Evolutionary conservation across 257 asterid species (phyloP), one percentile per base, ranked within the genome.

Genomic region (Lantana camara): DNA sequence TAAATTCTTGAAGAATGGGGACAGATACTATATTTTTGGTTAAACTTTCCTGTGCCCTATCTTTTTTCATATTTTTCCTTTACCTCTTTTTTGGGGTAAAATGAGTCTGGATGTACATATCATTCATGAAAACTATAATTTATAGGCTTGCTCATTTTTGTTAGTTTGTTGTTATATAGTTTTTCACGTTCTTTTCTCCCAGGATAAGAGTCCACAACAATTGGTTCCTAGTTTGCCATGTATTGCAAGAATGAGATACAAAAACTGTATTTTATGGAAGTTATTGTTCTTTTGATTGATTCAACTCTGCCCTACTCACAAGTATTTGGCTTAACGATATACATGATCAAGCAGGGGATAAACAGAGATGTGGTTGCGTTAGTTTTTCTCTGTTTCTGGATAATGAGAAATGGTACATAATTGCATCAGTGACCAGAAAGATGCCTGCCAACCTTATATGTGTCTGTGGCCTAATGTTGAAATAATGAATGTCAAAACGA

Each of bases 31-130:
- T 53, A 45, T 72, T 70, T 52, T 64, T 20, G 10, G 65, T 60
- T 60, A 24, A 58, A 52, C 9, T 21, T 54, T n/a, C 38, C 55
- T 35, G 16, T 55, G 53, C 47, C 48, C 45, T 40, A 60, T 59
- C 11, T 35, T 35, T 35, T 35, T 35, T 27, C 32, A 27, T 2
- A 27, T 27, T 5, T 27, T 27, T 27, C n/a, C 5, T 27, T 27
- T 27, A 27, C 32, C n/a, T n/a, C n/a, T 30, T 35, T 35, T 35
- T 35, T 52, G 20, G 67, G 50, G 49, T 34, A 50, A 52, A 66
- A 47, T 73, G 57, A 60, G 70, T n/a, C n/a, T 60, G 34, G 8
- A 23, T 83, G 95, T 81, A 83, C 83, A 83, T 83, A 78, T 44
- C 69, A 68, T 71, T 74, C 40, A 67, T 66, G 79, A 70, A 66